phyloP scores from a whole-genome alignment of 345 rosid species.

The Gossypium rotundifolium region DNA sequence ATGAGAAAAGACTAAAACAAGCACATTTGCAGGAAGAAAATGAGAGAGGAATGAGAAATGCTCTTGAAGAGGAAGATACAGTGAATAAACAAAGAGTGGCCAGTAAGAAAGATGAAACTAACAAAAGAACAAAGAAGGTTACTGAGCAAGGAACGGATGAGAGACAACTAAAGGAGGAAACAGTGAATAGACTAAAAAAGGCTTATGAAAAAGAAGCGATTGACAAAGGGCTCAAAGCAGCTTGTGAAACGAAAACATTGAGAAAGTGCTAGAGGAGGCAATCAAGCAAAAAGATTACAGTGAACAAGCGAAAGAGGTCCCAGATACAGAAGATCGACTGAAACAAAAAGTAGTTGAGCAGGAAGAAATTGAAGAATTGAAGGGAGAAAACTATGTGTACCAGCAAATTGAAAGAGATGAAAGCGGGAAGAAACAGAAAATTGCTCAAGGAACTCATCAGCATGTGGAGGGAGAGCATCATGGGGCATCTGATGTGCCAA shows the following conservation, averaged over 20 bases:
- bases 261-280: conserved; percentile 24
- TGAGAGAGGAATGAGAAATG: conserved; percentile 24
- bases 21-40: conserved; percentile 29
- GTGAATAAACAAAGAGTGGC: conserved; percentile 33
- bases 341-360: conserved; percentile 32
- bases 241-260: conserved; percentile 26
- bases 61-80: conserved; percentile 27
- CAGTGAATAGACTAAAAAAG: conserved; percentile 31
- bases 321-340: conserved; percentile 31
- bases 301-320: conserved; percentile 19
- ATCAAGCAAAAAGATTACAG: conserved; percentile 16
- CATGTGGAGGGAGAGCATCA: conserved; percentile 14
- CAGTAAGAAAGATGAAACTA: conserved; percentile 39
- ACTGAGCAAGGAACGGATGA: conserved; percentile 35
- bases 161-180: conserved; percentile 27
- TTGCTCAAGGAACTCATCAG: conserved; percentile 14
- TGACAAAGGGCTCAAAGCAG: conserved; percentile 6
- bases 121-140: conserved; percentile 30
- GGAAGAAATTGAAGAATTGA: conserved; percentile 33
- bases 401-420: conserved; percentile 20
- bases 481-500: conserved; percentile 12
- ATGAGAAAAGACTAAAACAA: conserved; percentile 37
- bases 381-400: conserved; percentile 22
- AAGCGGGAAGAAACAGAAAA: conserved; percentile 13
- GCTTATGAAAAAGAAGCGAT: conserved; percentile 19